These are phyloP conservation scores for Mycogone perniciosa DNA, from an alignment of 2,329 filamentous ascomycete genomes.

Conservation along the genomic window DNA sequence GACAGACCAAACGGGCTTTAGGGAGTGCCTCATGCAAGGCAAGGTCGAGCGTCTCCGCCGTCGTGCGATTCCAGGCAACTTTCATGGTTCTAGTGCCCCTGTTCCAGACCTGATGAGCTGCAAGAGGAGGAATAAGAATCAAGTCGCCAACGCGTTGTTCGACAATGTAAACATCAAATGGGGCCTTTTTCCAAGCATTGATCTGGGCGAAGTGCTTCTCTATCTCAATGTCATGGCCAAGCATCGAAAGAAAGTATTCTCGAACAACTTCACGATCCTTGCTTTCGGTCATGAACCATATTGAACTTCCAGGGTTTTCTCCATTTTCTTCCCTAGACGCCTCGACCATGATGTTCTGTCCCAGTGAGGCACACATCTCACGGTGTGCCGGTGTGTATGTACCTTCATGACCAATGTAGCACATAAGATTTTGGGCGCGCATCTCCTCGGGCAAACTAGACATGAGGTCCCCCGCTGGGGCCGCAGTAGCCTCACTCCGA, in stretches of 20 bases:
- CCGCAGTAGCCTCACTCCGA: constrained; percentile 50
- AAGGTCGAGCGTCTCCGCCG: constrained; percentile 80
- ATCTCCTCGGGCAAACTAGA: constrained; percentile 79
- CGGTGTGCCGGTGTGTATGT: constrained; percentile 93
- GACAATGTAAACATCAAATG: constrained; percentile 86
- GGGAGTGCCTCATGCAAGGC: constrained; percentile 83
- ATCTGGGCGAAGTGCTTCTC: constrained; percentile 96
- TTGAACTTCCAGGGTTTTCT: constrained; percentile 78
- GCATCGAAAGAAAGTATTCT: constrained; percentile 86
- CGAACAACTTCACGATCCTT: constrained; percentile 86
- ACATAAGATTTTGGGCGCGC: constrained; percentile 96
- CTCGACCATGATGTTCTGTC: constrained; percentile 98
- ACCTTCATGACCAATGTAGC: constrained; percentile 94
- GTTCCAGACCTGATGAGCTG: constrained; percentile 98
- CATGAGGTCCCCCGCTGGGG: constrained; percentile 86
- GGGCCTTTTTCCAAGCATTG: constrained; percentile 90
- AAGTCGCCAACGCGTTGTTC: constrained; percentile 89
- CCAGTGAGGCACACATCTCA: constrained; percentile 94
- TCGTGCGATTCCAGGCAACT: constrained; percentile 95
- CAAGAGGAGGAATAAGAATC: constrained; percentile 85
- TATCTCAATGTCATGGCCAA: constrained; percentile 94
- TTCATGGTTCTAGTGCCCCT: constrained; percentile 94
- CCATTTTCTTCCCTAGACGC: constrained; percentile 67
- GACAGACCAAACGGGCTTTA: constrained; percentile 82
- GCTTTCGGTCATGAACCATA: constrained; percentile 99